Evolutionary conservation across 2,329 filamentous ascomycete genomes (phyloP).

Genomic region (Arthrobotrys sinensis): DNA sequence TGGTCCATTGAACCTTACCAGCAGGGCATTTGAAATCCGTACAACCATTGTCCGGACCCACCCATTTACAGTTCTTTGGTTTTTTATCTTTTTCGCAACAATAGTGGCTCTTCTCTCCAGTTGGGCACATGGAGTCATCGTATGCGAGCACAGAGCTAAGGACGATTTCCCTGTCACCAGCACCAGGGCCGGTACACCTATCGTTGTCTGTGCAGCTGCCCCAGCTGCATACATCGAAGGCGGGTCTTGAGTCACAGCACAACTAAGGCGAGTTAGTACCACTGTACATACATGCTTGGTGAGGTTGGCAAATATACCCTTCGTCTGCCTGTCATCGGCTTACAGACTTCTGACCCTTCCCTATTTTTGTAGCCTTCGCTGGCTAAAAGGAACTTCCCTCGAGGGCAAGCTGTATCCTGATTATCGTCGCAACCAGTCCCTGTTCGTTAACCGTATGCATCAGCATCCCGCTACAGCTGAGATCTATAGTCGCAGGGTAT

Average conservation of each 20-base stretch:
- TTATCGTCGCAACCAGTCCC: conserved; percentile 9
- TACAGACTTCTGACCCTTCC: conserved; percentile 12
- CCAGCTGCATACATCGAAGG: conserved; percentile 14
- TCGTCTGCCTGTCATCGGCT: not conserved
- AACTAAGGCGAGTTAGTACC: not conserved
- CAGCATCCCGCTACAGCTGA: too few relatives aligned
- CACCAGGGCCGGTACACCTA: not conserved
- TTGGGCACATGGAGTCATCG: conserved; percentile 20
- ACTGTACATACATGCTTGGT: not conserved
- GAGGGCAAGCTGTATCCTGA: conserved; percentile 17
- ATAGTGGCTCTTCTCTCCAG: conserved; percentile 14
- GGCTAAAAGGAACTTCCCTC: conserved; percentile 12
- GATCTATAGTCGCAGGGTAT: not conserved
- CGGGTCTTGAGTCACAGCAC: conserved; percentile 25
- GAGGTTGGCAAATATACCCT: not conserved
- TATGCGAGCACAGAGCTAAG: conserved; percentile 11
- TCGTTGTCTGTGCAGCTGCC: not conserved
- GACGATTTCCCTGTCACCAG: not conserved
- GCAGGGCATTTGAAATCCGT: conserved; percentile 25
- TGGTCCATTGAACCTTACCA: conserved; percentile 28
- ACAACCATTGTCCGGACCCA: conserved; percentile 27
- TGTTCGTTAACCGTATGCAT: not conserved
- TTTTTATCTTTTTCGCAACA: conserved; percentile 32
- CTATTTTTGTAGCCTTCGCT: conserved; percentile 7
- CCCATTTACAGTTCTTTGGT: conserved; percentile 30